phyloP scores from a whole-genome alignment of 345 rosid species.

The Eutrema japonicum region DNA sequence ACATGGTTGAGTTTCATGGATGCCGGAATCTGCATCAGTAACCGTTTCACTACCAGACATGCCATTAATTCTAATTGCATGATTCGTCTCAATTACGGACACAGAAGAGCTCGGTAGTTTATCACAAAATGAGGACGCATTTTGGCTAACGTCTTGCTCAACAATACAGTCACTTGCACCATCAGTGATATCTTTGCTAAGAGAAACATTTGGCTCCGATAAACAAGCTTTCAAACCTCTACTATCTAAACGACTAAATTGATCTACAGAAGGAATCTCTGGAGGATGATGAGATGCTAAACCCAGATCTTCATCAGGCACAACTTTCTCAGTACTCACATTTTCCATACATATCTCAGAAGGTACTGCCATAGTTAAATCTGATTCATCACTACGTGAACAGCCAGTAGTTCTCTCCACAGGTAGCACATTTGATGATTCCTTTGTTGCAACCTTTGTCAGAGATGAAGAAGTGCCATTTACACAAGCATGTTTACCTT shows the following conservation, averaged over 20 bases:
- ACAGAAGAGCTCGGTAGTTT: conserved; percentile 42
- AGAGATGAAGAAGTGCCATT: conserved; percentile 39
- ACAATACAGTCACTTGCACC: conserved; percentile 36
- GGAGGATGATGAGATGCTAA: conserved; percentile 47
- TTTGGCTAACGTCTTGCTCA: conserved; percentile 45
- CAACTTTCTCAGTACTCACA: conserved; percentile 40
- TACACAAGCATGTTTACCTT: conserved; percentile 37
- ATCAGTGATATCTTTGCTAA: conserved; percentile 36
- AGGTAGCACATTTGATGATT: conserved; percentile 38
- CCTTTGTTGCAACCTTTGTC: conserved; percentile 35
- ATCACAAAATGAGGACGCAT: conserved; percentile 41
- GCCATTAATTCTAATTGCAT: conserved; percentile 40
- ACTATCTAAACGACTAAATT: conserved; percentile 31
- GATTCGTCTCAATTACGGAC: conserved; percentile 34
- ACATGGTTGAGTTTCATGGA: conserved; percentile 41
- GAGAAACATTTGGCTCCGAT: conserved; percentile 42
- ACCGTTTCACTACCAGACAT: conserved; percentile 38
- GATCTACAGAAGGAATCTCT: conserved; percentile 31
- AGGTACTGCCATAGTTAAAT: conserved; percentile 45
- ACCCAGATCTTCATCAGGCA: conserved; percentile 45
- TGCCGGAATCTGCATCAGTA: conserved; percentile 32
- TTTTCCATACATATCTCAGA: conserved; percentile 40
- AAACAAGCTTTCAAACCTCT: conserved; percentile 39
- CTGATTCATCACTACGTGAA: conserved; percentile 43
- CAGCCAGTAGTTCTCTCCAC: conserved; percentile 39